phyloP scores from a whole-genome alignment of 768 basidiomycete species.

The Tylopilus rubrobrunneus region DNA sequence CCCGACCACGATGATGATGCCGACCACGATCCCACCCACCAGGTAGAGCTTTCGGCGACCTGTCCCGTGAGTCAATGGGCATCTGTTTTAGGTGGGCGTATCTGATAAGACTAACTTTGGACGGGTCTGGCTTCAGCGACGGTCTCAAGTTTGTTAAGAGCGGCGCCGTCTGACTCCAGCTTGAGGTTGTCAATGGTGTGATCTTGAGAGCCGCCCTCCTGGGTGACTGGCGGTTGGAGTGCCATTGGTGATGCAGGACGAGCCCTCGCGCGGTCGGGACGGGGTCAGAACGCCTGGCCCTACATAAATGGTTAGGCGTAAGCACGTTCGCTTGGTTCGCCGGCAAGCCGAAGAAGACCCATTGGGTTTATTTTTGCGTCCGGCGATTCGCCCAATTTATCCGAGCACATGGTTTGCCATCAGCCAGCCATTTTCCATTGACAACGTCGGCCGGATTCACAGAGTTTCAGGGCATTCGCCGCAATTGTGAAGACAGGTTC shows the following conservation, averaged over 20 bases:
- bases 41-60: conserved; percentile 20
- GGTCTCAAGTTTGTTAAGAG: not conserved
- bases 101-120: conserved; percentile 9
- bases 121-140: not conserved
- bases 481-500: too few species aligned
- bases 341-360: not conserved
- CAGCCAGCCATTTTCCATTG: not conserved
- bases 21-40: conserved; percentile 12
- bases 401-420: not conserved
- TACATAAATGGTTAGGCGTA: not conserved
- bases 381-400: not conserved
- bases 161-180: conserved; percentile 1
- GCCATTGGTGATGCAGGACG: conserved; percentile 7
- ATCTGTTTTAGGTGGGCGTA: not conserved
- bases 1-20: conserved; percentile 8
- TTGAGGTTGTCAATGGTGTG: not conserved
- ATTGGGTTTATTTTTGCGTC: not conserved
- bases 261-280: not conserved
- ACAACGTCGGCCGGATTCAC: too few species aligned
- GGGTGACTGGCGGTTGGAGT: not conserved
- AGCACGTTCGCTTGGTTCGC: conserved; percentile 15
- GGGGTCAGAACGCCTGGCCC: not conserved
- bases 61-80: conserved; percentile 1
- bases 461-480: too few species aligned
- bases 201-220: conserved; percentile 3